Conservation (phyloP, 2,329 filamentous ascomycete species). For the Phoma sp. region DNA sequence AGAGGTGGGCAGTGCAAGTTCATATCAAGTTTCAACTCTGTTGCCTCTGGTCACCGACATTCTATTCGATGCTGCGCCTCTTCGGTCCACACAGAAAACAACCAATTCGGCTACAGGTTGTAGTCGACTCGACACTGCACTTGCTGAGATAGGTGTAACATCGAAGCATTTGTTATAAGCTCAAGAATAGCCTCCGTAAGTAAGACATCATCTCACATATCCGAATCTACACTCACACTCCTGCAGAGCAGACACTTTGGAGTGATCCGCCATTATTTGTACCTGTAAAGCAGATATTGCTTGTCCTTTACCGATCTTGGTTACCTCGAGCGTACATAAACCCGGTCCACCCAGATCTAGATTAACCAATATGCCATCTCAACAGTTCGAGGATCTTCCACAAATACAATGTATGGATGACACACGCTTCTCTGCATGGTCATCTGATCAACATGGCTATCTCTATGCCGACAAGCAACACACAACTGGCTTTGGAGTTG, state of each 20-base stretch:
- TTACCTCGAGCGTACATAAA: conserved; percentile 8
- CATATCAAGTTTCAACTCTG: conserved; percentile 25
- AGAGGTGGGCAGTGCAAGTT: conserved; percentile 41
- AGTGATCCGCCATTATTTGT: not conserved
- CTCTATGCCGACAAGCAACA: conserved; percentile 21
- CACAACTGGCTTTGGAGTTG: conserved; percentile 15
- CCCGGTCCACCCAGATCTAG: not conserved
- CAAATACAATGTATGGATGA: conserved; percentile 40
- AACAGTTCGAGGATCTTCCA: conserved; percentile 42
- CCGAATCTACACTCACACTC: not conserved
- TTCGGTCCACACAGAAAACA: conserved; percentile 23
- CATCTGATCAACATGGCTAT: not conserved
- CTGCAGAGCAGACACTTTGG: not conserved
- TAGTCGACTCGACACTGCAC: conserved; percentile 11
- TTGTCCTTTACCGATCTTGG: not conserved
- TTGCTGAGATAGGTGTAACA: not conserved
- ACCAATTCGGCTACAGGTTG: conserved; percentile 14
- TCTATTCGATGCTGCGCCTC: conserved; percentile 37
- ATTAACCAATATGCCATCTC: conserved; percentile 21
- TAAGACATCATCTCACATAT: not conserved
- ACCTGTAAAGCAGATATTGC: not conserved
- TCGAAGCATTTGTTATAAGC: conserved; percentile 1
- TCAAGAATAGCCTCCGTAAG: not conserved
- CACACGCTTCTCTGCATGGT: conserved; percentile 21
- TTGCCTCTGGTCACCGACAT: conserved; percentile 31